Evolutionary conservation across 495 filamentous ascomycete species (phyloP).

Genomic region (Bryoglossum gracile): DNA sequence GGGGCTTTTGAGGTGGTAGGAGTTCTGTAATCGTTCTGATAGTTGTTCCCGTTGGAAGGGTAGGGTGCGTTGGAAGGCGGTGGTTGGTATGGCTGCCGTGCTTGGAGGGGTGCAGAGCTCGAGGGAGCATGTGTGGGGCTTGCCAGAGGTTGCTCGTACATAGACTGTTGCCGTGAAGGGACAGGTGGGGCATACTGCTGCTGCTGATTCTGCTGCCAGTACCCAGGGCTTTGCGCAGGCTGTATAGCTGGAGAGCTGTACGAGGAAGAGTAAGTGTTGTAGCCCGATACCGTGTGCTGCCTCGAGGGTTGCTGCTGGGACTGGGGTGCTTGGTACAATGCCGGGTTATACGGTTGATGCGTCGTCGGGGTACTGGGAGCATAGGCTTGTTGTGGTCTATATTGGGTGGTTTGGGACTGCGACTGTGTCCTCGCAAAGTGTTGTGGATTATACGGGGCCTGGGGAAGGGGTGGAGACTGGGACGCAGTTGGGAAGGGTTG

Average conservation of each 20-base stretch:
- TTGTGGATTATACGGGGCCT: constrained; percentile 70
- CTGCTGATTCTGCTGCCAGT: constrained; percentile 27
- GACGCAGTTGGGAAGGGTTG: constrained; percentile 38
- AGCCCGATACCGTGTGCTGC: constrained; percentile 24
- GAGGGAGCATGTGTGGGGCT: constrained; percentile 18
- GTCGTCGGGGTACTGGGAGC: constrained; percentile 20
- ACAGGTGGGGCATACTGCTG: constrained; percentile 32
- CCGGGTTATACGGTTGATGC: constrained; percentile 67
- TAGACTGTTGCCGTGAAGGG: constrained; percentile 36
- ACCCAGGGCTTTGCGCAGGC: constrained; percentile 29
- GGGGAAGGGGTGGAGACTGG: constrained; percentile 19
- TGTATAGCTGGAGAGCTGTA: constrained; percentile 29
- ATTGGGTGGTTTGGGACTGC: constrained; percentile 37
- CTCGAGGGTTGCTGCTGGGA: constrained; percentile 23
- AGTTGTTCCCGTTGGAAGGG: constrained; percentile 16
- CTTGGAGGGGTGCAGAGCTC: constrained; percentile 12
- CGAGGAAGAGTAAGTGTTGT: constrained; percentile 19
- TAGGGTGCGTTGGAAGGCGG: constrained; percentile 16
- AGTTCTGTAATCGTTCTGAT: constrained; percentile 12
- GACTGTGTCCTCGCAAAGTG: constrained; percentile 63
- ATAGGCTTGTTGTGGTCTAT: constrained; percentile 37
- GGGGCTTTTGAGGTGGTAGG: constrained; percentile 7
- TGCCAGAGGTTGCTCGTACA: constrained; percentile 32
- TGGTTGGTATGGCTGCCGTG: constrained; percentile 17
- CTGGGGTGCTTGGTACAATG: constrained; percentile 46